These are phyloP conservation scores for Dichotomocladium elegans DNA, from an alignment of 371 early-diverging fungal species.

Conservation along the genomic window DNA sequence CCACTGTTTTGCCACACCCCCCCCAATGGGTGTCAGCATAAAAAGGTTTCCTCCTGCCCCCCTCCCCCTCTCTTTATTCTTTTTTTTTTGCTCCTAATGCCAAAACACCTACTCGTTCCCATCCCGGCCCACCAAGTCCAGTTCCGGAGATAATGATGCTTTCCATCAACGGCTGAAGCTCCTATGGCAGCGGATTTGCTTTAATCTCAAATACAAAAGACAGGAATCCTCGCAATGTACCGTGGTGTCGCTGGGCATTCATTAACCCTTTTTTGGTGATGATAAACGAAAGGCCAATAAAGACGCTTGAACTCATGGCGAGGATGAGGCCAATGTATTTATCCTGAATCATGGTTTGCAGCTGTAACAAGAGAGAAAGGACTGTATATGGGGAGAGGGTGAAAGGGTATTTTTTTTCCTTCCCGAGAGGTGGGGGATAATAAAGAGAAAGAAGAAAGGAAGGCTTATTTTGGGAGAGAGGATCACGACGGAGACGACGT, in stretches of 20 bases:
- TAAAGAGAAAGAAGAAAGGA: neutral
- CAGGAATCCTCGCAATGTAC: neutral
- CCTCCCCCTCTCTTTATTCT: too few species aligned
- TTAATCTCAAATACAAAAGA: too few species aligned
- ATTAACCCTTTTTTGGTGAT: conserved; percentile 80
- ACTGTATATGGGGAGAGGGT: neutral
- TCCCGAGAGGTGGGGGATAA: neutral
- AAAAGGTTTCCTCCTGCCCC: too few species aligned
- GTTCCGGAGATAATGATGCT: conserved; percentile 72
- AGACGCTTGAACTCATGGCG: conserved; percentile 74
- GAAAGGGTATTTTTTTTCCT: neutral
- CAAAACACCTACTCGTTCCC: conserved; percentile 59
- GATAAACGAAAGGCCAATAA: conserved; percentile 83
- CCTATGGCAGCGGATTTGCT: conserved; percentile 8
- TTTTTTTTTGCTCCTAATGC: too few species aligned
- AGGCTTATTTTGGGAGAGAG: too few species aligned
- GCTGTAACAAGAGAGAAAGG: neutral
- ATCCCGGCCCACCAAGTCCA: conserved; percentile 92
- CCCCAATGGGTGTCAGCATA: too few species aligned
- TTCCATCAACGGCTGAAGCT: conserved; percentile 64
- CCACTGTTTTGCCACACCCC: conserved; percentile 53
- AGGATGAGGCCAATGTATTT: conserved; percentile 83
- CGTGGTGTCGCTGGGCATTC: conserved; percentile 13
- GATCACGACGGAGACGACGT: too few species aligned
- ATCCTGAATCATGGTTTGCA: conserved; percentile 54